Evolutionary conservation across 257 asterid genomes (phyloP), one percentile per base, ranked within the genome.

Genomic region (Dorcoceras hygrometricum): DNA sequence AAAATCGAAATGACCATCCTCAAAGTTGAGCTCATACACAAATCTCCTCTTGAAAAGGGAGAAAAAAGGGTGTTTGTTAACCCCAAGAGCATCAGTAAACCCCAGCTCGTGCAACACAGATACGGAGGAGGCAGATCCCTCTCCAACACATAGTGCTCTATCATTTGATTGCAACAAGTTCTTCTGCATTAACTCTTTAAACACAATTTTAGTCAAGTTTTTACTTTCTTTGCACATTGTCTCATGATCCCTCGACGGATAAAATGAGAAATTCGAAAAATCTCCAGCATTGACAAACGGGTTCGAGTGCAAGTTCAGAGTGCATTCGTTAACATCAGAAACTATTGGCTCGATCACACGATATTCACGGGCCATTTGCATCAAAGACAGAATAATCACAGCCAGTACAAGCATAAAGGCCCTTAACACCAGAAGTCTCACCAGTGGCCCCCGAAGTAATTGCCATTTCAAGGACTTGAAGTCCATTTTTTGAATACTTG

Each of bases 31-130:
- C 84, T 86, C 92, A 34, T 83, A 86, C 55, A 86, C 82, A 29
- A 82, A 89, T 72, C 89, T 75, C 82, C 89, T 85, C 95, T 72
- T 76, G 55, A 80, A 11, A 1, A 87, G 81, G 77, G 97, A 92
- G 89, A 92, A 89, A 57, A 71, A 82, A 0, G 95, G 99, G 82
- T 81, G 92, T 54, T 78, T 79, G 10, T 81, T 82, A 16, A 83
- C 87, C 46, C 87, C 89, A 11, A 74, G 22, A n/a, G 84, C 87
- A 46, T 81, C 64, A 31, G 71, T 72, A 23, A 90, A 68, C 16
- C 97, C 97, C 79, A 89, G 39, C 28, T 82, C 90, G 24, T 82
- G 86, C 78, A 92, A 66, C 6, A 81, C 87, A 75, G 74, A 68
- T 6, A 80, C 76, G 5, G 87, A 91, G 7, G 83, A 68, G 66